Percentiles rank a stretch among this genome's conserved stretches.
Conservation (phyloP, 2,329 filamentous ascomycete species). For the Colletotrichum lentis region DNA sequence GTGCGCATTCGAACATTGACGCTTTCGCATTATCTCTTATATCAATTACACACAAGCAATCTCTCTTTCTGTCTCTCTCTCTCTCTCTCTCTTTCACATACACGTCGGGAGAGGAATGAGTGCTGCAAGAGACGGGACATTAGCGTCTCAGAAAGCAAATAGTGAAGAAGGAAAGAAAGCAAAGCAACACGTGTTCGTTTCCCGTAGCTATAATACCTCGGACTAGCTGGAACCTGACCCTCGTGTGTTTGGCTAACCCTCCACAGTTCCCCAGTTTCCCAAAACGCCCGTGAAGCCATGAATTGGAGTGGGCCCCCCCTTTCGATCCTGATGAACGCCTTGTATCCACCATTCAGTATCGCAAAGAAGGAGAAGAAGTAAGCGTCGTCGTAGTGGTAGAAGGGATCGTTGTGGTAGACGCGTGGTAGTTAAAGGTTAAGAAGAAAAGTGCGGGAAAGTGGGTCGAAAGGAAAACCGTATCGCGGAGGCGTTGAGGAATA, state of each 20-base stretch:
- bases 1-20: neutral
- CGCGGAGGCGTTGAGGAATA: neutral
- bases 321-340: conserved; percentile 26
- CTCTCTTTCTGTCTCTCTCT: neutral
- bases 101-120: neutral
- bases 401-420: conserved; percentile 18
- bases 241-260: neutral
- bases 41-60: neutral
- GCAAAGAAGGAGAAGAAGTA: conserved; percentile 1
- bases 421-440: conserved; percentile 28
- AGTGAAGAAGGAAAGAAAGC: neutral
- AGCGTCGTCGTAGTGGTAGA: neutral
- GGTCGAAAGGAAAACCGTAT: conserved; percentile 13
- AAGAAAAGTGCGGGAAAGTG: neutral
- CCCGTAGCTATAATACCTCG: conserved; percentile 1
- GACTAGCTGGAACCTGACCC: neutral
- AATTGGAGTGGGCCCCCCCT: neutral
- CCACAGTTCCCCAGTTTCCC: neutral
- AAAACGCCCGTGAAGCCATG: conserved; percentile 23
- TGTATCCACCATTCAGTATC: conserved; percentile 8
- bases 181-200: conserved; percentile 3
- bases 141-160: neutral
- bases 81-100: no score
- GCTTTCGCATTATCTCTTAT: neutral
- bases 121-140: no score